A percentile compares a stretch with the other conserved stretches of the same genome.
Conservation (phyloP, 148 eudicot species). For the Euryodendron excelsum region DNA sequence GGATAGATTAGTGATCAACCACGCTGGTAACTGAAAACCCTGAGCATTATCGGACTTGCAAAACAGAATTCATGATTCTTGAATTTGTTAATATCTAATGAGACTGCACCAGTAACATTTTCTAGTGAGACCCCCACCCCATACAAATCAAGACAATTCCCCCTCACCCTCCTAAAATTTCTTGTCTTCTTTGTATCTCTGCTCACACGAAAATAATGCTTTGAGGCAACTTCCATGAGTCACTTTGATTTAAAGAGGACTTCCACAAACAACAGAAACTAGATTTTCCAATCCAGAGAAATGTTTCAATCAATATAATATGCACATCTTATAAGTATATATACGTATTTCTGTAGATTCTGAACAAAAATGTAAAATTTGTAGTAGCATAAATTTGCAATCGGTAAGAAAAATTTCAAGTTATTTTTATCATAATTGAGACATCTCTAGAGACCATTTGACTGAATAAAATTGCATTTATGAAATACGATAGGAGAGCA, state of each 20-base stretch:
- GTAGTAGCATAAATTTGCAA: too few relatives aligned
- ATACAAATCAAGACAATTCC: too few relatives aligned
- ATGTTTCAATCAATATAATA: neutral
- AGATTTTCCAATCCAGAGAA: neutral
- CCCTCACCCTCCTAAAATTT: neutral
- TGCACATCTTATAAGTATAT: too few relatives aligned
- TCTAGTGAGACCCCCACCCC: too few relatives aligned
- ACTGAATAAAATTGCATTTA: neutral
- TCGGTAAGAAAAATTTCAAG: neutral
- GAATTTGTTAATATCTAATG: neutral
- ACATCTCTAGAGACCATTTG: neutral
- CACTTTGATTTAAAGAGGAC: neutral
- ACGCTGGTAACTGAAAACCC: neutral
- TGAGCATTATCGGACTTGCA: neutral
- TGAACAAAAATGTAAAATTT: too few relatives aligned
- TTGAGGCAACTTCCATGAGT: neutral
- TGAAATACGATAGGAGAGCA: conserved; percentile 2
- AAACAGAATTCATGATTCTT: neutral
- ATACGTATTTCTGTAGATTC: too few relatives aligned
- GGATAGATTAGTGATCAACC: neutral
- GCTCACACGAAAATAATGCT: neutral
- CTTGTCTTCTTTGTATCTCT: neutral
- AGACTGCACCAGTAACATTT: neutral
- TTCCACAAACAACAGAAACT: neutral
- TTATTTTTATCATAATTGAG: too few relatives aligned